Conservation (phyloP, 2,329 filamentous ascomycete genomes). For the Colletotrichum tropicale region DNA sequence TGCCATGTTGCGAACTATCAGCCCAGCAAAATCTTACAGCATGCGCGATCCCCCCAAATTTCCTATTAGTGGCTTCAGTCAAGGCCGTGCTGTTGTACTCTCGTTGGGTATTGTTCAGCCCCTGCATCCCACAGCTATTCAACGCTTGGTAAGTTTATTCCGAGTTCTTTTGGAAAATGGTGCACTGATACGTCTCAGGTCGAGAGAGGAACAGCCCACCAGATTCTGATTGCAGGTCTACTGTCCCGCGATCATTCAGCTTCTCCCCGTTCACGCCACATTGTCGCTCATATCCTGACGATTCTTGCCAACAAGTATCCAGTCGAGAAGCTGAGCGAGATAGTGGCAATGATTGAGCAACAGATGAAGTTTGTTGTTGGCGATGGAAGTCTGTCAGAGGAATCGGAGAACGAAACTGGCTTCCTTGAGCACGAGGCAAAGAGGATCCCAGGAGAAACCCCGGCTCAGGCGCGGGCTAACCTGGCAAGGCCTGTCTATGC, state of each 20-base stretch:
- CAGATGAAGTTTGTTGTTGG: constrained; percentile 13
- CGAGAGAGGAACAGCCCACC: constrained; percentile 36
- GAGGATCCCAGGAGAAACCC: background rate
- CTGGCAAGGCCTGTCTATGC: constrained; percentile 31
- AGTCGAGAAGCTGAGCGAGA: constrained; percentile 32
- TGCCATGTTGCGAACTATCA: constrained; percentile 12
- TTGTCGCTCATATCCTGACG: constrained; percentile 38
- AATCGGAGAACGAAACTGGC: background rate
- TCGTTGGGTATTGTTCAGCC: constrained; percentile 42
- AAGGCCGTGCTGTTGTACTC: constrained; percentile 28
- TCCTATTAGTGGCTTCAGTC: constrained; percentile 17
- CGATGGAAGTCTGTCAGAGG: constrained; percentile 13
- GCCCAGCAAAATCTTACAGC: constrained; percentile 1
- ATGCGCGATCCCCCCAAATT: constrained; percentile 16
- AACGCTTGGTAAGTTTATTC: constrained; percentile 34
- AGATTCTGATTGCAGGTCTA: constrained; percentile 24
- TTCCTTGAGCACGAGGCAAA: constrained; percentile 7
- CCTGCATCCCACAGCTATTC: constrained; percentile 36
- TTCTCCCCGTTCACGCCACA: constrained; percentile 26
- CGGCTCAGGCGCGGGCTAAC: background rate
- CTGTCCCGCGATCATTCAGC: constrained; percentile 21
- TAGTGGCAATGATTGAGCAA: constrained; percentile 24
- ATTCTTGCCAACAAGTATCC: constrained; percentile 51
- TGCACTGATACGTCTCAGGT: constrained; percentile 33
- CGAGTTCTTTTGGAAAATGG: background rate